Percentiles rank a stretch among this genome's conserved stretches.
These are phyloP conservation scores for Pichia cactophila DNA, from an alignment of 1,139 yeast genomes.

Conservation along the genomic window DNA sequence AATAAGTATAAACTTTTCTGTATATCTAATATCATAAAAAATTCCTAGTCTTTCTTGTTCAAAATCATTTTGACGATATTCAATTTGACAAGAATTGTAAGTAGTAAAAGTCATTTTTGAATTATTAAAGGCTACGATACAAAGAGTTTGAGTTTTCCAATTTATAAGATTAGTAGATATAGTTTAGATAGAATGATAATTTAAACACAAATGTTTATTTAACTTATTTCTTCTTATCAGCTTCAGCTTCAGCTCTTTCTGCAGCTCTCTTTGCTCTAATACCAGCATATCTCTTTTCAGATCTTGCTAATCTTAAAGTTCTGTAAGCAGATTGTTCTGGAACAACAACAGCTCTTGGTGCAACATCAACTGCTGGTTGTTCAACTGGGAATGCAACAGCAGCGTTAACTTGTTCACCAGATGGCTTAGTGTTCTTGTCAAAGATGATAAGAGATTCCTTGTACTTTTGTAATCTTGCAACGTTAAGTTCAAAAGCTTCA, in stretches of 20 bases:
- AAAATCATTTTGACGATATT: no score
- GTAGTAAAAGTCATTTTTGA: no score
- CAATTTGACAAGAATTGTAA: no score
- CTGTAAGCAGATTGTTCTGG: constrained; percentile 87
- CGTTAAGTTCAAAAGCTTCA: constrained; percentile 92
- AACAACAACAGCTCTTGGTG: constrained; percentile 85
- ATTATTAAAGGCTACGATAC: not conserved
- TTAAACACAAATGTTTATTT: constrained; percentile 6
- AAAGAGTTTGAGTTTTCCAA: not conserved
- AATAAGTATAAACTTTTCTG: not conserved
- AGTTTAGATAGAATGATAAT: constrained; percentile 2
- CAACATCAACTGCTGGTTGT: constrained; percentile 64
- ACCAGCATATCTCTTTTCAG: constrained; percentile 90
- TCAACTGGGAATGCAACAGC: constrained; percentile 88
- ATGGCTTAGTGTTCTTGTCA: constrained; percentile 78
- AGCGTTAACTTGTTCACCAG: constrained; percentile 65
- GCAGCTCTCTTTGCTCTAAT: constrained; percentile 95
- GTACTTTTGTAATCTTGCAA: constrained; percentile 95
- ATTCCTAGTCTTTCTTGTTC: not conserved
- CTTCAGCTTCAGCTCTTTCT: constrained; percentile 98
- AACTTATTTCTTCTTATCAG: constrained; percentile 91
- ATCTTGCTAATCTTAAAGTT: constrained; percentile 93
- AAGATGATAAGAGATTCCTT: constrained; percentile 90
- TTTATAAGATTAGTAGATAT: constrained; percentile 1
- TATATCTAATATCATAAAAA: not conserved